Percentiles rank a stretch among this genome's conserved stretches.
These are phyloP conservation scores for Colletotrichum salicis DNA, from an alignment of 2,329 filamentous ascomycete genomes.

Conservation along the genomic window DNA sequence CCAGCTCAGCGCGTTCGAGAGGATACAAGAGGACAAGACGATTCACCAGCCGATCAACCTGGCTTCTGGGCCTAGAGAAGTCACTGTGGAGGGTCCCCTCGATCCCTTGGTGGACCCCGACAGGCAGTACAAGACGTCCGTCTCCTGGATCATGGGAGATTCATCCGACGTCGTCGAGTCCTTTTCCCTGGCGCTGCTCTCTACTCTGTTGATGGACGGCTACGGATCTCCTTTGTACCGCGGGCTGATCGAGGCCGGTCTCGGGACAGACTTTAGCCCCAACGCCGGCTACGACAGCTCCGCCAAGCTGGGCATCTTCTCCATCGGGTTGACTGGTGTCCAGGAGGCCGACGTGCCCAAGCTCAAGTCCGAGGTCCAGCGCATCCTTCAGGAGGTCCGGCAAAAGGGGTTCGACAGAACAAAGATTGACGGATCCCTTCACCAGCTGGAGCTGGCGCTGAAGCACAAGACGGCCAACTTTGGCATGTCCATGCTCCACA, in stretches of 20 bases:
- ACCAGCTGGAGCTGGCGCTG: slow-evolving; percentile 90
- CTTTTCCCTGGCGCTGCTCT: slow-evolving; percentile 85
- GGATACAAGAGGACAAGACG: slow-evolving; percentile 74
- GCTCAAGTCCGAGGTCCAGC: slow-evolving; percentile 78
- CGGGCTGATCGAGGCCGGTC: slow-evolving; percentile 85
- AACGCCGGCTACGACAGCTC: slow-evolving; percentile 92
- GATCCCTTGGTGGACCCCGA: slow-evolving; percentile 88
- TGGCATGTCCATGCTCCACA: slow-evolving; percentile 88
- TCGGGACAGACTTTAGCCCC: slow-evolving; percentile 93
- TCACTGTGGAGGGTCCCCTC: slow-evolving; percentile 81
- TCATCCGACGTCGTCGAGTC: slow-evolving; percentile 85
- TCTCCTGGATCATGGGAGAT: slow-evolving; percentile 91
- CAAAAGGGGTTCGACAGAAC: slow-evolving; percentile 84
- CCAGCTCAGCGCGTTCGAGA: slow-evolving; percentile 78
- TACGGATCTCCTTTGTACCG: slow-evolving; percentile 95
- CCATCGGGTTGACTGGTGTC: slow-evolving; percentile 90
- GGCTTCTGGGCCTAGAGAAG: slow-evolving; percentile 69
- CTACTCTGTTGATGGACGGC: slow-evolving; percentile 87
- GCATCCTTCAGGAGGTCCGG: slow-evolving; percentile 75
- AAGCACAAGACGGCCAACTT: slow-evolving; percentile 98
- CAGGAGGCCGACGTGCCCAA: slow-evolving; percentile 81
- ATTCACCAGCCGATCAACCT: slow-evolving; percentile 83
- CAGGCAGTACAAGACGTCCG: slow-evolving; percentile 92
- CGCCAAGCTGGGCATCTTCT: slow-evolving; percentile 83
- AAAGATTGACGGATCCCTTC: slow-evolving; percentile 93